Evolutionary conservation across 1,284 basidiomycete genomes (phyloP), one percentile per base, ranked within the genome.

Genomic region (Fomitiporia mediterranea): DNA sequence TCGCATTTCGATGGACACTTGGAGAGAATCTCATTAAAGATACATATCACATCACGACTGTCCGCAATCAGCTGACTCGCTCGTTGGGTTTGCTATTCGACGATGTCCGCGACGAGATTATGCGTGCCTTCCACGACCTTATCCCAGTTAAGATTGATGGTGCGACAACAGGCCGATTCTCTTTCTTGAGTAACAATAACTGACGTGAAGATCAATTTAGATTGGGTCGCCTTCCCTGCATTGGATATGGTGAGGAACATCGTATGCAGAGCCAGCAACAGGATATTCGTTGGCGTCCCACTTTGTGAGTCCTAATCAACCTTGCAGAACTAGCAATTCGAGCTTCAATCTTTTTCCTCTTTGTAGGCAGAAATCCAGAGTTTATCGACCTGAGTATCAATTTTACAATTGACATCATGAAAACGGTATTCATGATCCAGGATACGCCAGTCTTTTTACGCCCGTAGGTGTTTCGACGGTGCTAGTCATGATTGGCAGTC

Each of bases 281-380:
- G 76, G 5, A 63, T 76, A 6, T 72, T 75, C 48, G 70, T 75
- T 7, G 75, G 74, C 5, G 58, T 67, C 15, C 73, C 74, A 8
- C 57, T 73, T 7, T 77, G 75, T 72, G 55, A 46, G 67, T 64
- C 32, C 21, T 21, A 27, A 27, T 6, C 19, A 15, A 30, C 27
- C 19, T 32, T 34, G 30, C 3, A 21, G 9, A 3, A 17, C 8
- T 44, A 27, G 23, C 21, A 11, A 4, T 19, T 21, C 21, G 15
- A 19, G 6, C 19, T 1, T 9, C 9, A 13, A 8, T 42, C 13
- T 13, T 21, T 19, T 15, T 28, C 19, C 7, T n/a, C 5, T 5
- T 15, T 44, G 15, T 42, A 79, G 78, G 78, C 60, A 68, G 73
- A 28, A 56, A 79, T 50, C 60, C 62, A 0, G 75, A 73, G 13